Evolutionary conservation across 2,329 filamentous ascomycete genomes (phyloP).

Genomic region (Aspergillus felis): DNA sequence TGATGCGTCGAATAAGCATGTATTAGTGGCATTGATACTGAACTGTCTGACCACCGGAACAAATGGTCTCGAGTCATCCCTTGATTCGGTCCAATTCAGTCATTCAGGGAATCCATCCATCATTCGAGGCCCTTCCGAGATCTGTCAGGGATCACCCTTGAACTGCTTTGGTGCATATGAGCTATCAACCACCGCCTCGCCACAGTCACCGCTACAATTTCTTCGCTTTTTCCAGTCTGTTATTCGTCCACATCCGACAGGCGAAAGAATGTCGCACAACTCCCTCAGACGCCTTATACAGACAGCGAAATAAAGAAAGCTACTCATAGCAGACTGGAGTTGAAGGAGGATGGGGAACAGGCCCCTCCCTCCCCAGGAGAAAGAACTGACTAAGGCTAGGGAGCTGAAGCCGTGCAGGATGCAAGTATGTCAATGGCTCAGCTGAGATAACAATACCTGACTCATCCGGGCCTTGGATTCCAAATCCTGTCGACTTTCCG

Average conservation of each 20-base stretch:
- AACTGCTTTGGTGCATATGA: slow-evolving; percentile 13
- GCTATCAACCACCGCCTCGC: slow-evolving; percentile 7
- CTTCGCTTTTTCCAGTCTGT: not conserved
- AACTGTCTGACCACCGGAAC: not conserved
- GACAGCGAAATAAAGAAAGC: not conserved
- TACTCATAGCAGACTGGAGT: not conserved
- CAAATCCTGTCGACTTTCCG: not conserved
- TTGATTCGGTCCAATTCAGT: not conserved
- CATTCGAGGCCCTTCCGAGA: not conserved
- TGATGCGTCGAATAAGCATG: not conserved
- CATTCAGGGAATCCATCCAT: not conserved
- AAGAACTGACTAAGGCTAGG: not conserved
- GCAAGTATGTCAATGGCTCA: not conserved
- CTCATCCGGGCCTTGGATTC: not conserved
- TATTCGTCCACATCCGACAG: not conserved
- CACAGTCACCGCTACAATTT: not conserved
- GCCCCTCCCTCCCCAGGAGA: not conserved
- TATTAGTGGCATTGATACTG: not conserved
- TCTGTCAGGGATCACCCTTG: slow-evolving; percentile 12
- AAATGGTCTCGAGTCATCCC: not conserved
- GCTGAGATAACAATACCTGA: not conserved
- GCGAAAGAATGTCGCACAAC: not conserved
- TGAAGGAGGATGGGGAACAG: not conserved
- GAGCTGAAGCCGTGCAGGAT: not conserved
- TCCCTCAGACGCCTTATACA: not conserved